A percentile compares a stretch with the other conserved stretches of the same genome.
Evolutionary conservation across 2,329 filamentous ascomycete genomes (phyloP).

Genomic region (Pseudopyrenochaeta lycopersici): DNA sequence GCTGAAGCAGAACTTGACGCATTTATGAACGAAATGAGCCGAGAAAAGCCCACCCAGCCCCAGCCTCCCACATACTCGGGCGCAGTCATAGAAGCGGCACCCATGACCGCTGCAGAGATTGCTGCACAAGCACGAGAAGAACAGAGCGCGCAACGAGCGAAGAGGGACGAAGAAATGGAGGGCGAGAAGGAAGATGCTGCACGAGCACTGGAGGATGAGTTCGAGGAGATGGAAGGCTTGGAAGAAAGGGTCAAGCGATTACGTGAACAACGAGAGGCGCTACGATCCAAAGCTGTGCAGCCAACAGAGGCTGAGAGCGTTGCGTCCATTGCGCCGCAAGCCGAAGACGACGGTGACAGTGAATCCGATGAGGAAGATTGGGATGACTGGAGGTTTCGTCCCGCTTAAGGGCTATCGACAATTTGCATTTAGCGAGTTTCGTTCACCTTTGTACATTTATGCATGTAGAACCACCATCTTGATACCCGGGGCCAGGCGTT

Average conservation of each 20-base stretch:
- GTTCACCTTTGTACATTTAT: conserved; percentile 18
- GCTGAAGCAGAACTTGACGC: conserved; percentile 65
- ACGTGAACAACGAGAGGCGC: conserved; percentile 56
- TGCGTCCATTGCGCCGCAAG: conserved; percentile 10
- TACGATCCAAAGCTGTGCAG: conserved; percentile 40
- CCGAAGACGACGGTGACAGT: conserved; percentile 39
- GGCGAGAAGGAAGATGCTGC: conserved; percentile 59
- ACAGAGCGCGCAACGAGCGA: conserved; percentile 53
- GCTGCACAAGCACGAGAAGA: conserved; percentile 57
- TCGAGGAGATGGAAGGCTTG: conserved; percentile 60
- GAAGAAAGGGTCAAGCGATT: conserved; percentile 56
- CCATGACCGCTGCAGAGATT: conserved; percentile 57
- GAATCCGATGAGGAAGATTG: conserved; percentile 53
- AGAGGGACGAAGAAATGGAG: conserved; percentile 56
- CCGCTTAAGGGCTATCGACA: conserved; percentile 29
- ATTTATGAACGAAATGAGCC: conserved; percentile 64
- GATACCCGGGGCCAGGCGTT: conserved; percentile 30
- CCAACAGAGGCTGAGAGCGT: conserved; percentile 12
- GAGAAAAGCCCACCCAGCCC: conserved; percentile 81
- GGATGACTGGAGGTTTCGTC: conserved; percentile 50
- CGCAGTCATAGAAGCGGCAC: conserved; percentile 56
- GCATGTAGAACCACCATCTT: conserved; percentile 27
- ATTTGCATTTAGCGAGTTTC: conserved; percentile 6
- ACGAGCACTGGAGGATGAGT: conserved; percentile 56
- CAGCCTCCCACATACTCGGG: conserved; percentile 68